A percentile compares a stretch with the other conserved stretches of the same genome.
These are phyloP conservation scores for Entoloma clypeatum DNA, from an alignment of 1,284 basidiomycete species.

Conservation along the genomic window DNA sequence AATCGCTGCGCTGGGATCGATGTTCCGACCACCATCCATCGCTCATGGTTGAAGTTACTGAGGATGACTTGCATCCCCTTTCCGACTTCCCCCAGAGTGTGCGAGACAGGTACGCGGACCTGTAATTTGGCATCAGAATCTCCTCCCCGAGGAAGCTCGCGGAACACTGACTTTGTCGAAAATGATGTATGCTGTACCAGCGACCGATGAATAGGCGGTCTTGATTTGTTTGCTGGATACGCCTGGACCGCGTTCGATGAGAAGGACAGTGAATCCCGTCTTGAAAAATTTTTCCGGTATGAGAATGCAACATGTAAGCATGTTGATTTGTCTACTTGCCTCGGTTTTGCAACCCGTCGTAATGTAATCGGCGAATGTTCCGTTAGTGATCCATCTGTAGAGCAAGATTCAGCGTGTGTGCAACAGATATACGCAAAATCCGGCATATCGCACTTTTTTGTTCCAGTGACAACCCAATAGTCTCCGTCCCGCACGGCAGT, in stretches of 20 bases:
- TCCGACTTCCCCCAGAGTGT: conserved; percentile 23
- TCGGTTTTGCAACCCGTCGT: conserved; percentile 73
- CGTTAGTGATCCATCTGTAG: conserved; percentile 89
- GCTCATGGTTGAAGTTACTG: conserved; percentile 68
- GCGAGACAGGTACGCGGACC: conserved; percentile 68
- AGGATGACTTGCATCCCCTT: conserved; percentile 24
- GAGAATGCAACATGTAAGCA: conserved; percentile 10
- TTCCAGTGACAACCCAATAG: conserved; percentile 84
- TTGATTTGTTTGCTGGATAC: conserved; percentile 91
- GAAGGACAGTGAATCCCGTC: conserved; percentile 85
- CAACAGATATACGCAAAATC: too few relatives aligned
- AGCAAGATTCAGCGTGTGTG: neutral
- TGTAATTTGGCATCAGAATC: conserved; percentile 14
- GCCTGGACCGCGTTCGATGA: conserved; percentile 77
- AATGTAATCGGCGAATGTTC: conserved; percentile 77
- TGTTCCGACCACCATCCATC: conserved; percentile 80
- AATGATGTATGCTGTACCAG: conserved; percentile 88
- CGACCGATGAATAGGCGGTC: conserved; percentile 81
- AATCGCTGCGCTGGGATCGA: conserved; percentile 69
- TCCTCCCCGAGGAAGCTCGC: too few relatives aligned
- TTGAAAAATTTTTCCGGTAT: conserved; percentile 18
- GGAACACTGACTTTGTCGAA: conserved; percentile 85
- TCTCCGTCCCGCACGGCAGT: conserved; percentile 83
- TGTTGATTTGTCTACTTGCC: conserved; percentile 26
- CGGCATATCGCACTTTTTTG: conserved; percentile 71